Base-by-base conservation (phyloP, 768 basidiomycete species). In the Boletus bicolor region DNA sequence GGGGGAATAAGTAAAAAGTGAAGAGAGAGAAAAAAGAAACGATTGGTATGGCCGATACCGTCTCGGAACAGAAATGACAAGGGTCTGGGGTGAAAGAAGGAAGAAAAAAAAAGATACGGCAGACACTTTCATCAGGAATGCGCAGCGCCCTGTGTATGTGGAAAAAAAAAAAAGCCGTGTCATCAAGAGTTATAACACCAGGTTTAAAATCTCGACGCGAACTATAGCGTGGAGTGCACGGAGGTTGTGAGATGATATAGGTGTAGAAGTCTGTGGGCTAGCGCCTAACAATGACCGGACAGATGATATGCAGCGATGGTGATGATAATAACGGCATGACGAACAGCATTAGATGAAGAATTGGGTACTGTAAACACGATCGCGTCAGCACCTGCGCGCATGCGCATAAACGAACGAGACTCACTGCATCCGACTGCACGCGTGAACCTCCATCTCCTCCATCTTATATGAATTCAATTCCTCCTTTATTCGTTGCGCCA, bases 361-460 rank as follows among this genome's bases (percentile, higher is more conserved):
- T 72, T 92, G 90, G 55, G 90, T 92, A 77, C 90, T 91, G 63
- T 45, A 49, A 51, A 28, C 30, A 21, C 50, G 7, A 14, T 35
- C 39, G n/a, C 48, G 34, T 68, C 32, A 57, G 55, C 6, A n/a
- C 1, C 5, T 1, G 7, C 2, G 28, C 24, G 11, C 11, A 37
- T 11, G 14, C 10, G 4, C 15, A 5, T 14, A 1, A 0, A 51
- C 39, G 49, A 55, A 44, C 49, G 52, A 47, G 39, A 28, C 91
- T 63, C 70, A 93, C 91, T 97, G 87, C 64, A 91, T 84, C 72
- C 92, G 86, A 73, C 92, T 95, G 48, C 89, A 78, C 63, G 91
- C 90, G 73, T 98, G 96, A 58, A 99, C 94, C 71, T 95, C 93
- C 96, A 99, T 98, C 77, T 98, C 94, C 74, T 96, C 94, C 90